These are phyloP conservation scores for Nitzschia palea DNA, from an alignment of 108 stramenopile species.

Conservation along the genomic window DNA sequence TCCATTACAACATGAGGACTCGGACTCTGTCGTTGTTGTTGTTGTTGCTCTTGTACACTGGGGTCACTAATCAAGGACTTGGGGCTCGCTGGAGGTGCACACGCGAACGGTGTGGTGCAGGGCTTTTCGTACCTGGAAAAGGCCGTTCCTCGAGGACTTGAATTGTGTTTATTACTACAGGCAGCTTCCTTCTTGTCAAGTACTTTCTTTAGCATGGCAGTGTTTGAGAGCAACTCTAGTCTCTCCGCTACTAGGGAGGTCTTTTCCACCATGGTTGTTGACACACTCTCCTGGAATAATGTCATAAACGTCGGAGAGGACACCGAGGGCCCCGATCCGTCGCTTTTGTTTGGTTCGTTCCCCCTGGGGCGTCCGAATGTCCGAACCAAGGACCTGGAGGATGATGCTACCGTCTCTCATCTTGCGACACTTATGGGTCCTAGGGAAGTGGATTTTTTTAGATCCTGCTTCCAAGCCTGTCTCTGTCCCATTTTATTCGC, in stretches of 20 bases:
- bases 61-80: background rate
- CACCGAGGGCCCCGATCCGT: no score
- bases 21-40: background rate
- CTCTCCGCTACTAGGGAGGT: slow-evolving; percentile 6
- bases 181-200: background rate
- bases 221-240: slow-evolving; percentile 28
- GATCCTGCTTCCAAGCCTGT: no score
- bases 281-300: no score
- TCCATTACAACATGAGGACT: background rate
- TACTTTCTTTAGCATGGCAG: slow-evolving; percentile 27
- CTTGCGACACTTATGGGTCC: no score
- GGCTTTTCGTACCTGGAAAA: background rate
- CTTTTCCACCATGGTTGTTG: slow-evolving; percentile 60
- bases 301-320: no score
- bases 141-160: background rate
- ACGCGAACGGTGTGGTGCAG: background rate
- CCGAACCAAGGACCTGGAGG: no score
- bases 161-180: no score
- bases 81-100: background rate
- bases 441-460: no score
- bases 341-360: no score
- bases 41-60: background rate
- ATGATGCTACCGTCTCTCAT: no score
- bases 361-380: no score
- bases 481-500: no score